Base-by-base conservation (phyloP, 345 rosid genomes). In the Iberis pinnata region DNA sequence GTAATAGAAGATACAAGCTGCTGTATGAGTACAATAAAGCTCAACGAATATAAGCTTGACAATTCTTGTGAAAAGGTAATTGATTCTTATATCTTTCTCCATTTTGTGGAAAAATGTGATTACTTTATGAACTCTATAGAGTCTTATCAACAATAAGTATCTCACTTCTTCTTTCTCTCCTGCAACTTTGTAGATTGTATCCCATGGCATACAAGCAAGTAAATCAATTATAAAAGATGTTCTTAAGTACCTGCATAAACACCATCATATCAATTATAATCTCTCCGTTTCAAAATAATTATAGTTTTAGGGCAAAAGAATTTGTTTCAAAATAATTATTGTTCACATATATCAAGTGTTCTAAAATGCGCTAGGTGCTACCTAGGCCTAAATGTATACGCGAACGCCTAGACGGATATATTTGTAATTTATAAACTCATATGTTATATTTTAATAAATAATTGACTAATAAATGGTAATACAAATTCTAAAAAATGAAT, bases 1-100 rank as follows among this genome's bases (percentile, higher is more conserved):
- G 72, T 81, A 89, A 63, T 89, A 86, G 61, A 89, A 86, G 56
- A 89, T 83, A 67, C 93, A 89, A 16, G 95, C 95, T 11, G 97
- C 97, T 0, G 94, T 78, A 59, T 89, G 95, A 1, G 97, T 89
- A 71, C 97, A 83, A 43, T 89, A 83, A 29, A 80, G 78, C 56
- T 89, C 95, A 4, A 89, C 95, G 2, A 74, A 87, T n/a, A 89
- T 67, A 54, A 89, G 97, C 67, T 86, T 89, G 48, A 80, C 69
- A 42, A 86, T 89, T 63, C 97, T 68, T 0, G 82, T 81, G 60
- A 80, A 83, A 13, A 83, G 82, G 63, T 89, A 86, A 64, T 78
- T 89, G 75, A 89, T 80, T 63, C 89, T 67, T 12, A 83, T 83
- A 57, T 86, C 79, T 65, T 81, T 89, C 78, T 89, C 97, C 78